Percentiles rank a stretch among this genome's conserved stretches.
Conservation (phyloP, 2,329 filamentous ascomycete species). For the Sporothrix mexicana region DNA sequence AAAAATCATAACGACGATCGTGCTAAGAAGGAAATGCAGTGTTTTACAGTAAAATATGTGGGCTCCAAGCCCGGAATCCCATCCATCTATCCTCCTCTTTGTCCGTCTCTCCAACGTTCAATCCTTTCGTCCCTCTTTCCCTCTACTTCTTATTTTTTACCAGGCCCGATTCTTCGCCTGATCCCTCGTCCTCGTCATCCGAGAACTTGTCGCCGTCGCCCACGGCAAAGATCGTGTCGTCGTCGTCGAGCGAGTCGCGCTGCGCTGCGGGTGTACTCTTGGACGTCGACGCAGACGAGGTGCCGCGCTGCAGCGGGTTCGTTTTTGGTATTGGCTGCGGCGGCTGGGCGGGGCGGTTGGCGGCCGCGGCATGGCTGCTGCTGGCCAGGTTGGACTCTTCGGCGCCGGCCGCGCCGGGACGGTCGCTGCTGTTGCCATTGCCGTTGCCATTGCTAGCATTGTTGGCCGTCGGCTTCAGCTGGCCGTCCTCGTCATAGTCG, state of each 20-base stretch:
- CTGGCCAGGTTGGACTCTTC: conserved; percentile 34
- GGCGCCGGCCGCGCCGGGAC: conserved; percentile 49
- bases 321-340: conserved; percentile 36
- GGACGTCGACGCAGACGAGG: conserved; percentile 27
- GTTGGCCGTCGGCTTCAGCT: conserved; percentile 48
- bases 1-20: not conserved
- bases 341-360: conserved; percentile 37
- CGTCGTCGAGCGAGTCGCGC: conserved; percentile 67
- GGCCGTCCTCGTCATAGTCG: conserved; percentile 61
- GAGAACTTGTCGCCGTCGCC: conserved; percentile 84
- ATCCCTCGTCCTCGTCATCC: conserved; percentile 73
- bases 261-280: conserved; percentile 47
- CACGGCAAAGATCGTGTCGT: conserved; percentile 95
- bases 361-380: not conserved
- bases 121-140: too few species aligned
- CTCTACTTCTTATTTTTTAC: conserved; percentile 54
- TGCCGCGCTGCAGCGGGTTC: conserved; percentile 28
- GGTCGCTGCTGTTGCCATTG: too few species aligned
- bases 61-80: not conserved
- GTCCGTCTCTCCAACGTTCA: not conserved
- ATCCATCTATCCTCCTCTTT: conserved; percentile 11
- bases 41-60: conserved; percentile 23
- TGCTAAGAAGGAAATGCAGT: conserved; percentile 11
- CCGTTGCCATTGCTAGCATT: conserved; percentile 45
- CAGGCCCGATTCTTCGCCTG: conserved; percentile 63